Base-by-base conservation (phyloP, 2,329 filamentous ascomycete genomes). In the Colletotrichum spaethianum region DNA sequence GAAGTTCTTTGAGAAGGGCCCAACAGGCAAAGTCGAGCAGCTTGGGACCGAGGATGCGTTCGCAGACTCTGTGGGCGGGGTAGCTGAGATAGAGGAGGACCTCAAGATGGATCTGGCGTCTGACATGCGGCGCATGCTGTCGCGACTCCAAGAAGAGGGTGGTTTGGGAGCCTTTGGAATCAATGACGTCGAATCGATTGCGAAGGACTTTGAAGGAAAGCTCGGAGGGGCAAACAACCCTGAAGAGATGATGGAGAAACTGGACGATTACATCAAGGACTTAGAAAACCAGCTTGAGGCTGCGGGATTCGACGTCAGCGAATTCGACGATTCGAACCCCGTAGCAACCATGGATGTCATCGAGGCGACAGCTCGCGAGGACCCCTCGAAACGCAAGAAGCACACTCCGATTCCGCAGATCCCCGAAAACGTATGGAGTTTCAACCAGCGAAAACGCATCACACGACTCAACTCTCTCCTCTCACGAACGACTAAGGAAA, bases 1-100 rank as follows among this genome's bases (percentile, higher is more conserved):
- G 14, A 82, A 83, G 11, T 88, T 83, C 75, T 89, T 87, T 72
- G 86, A 89, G 66, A 84, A 88, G 75, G 81, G 82, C 18, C 79
- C 80, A 3, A 74, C 78, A 40, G 83, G 83, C 38, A 75, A 76
- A 9, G 75, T 86, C 16, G 82, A 78, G 20, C 81, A 83, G 73
- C 77, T 88, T 23, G 74, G 75, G 12, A 75, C 80, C 69, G 79
- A 83, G 59, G 79, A 83, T n/a, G 82, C 82, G 9, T 86, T 86
- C 69, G 79, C 76, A 42, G 77, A 82, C 28, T 82, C 83, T 0
- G 65, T 87, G 6, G 77, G 81, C 72, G 76, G 78, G 3, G 75
- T 78, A 28, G 76, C 77, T 26, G 78, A 78, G n/a, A 63, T 75
- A 48, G 76, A 80, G 52, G 66, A 77, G 55, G 75, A 79, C 26